Conservation (phyloP, 1,139 yeast genomes). For the Saccharomyces hybrid region DNA sequence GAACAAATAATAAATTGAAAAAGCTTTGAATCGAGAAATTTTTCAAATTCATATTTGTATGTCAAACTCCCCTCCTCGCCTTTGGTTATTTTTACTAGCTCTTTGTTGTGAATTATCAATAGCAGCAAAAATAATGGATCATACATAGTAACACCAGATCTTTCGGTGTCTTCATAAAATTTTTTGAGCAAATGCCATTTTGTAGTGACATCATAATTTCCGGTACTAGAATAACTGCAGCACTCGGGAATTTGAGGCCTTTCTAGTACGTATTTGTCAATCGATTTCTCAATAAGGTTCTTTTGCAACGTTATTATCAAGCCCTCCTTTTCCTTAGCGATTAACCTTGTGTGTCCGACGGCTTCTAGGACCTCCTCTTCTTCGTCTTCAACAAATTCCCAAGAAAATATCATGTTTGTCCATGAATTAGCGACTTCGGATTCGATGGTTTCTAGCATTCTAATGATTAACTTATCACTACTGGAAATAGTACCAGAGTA, state of each 20-base stretch:
- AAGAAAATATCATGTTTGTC: conserved; percentile 51
- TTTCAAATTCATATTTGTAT: conserved; percentile 45
- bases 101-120: conserved; percentile 53
- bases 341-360: conserved; percentile 40
- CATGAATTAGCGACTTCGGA: conserved; percentile 43
- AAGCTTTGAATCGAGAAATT: conserved; percentile 50
- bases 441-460: conserved; percentile 52
- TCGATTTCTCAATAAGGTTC: conserved; percentile 43
- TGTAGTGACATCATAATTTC: conserved; percentile 2
- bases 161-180: conserved; percentile 25
- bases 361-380: conserved; percentile 38
- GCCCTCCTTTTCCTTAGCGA: conserved; percentile 43
- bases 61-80: conserved; percentile 28
- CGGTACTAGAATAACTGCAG: conserved; percentile 11
- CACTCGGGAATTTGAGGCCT: conserved; percentile 11
- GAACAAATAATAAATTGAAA: conserved; percentile 52
- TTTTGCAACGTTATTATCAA: conserved; percentile 51
- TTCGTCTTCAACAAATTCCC: conserved; percentile 54
- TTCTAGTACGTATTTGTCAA: conserved; percentile 33
- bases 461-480: conserved; percentile 56
- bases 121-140: conserved; percentile 58
- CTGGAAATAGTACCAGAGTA: conserved; percentile 60
- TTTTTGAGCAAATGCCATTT: conserved; percentile 28
- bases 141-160: conserved; percentile 34
- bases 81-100: conserved; percentile 39